Conservation (phyloP, 1,139 yeast genomes). For the Protomyces arabidopsidicola region DNA sequence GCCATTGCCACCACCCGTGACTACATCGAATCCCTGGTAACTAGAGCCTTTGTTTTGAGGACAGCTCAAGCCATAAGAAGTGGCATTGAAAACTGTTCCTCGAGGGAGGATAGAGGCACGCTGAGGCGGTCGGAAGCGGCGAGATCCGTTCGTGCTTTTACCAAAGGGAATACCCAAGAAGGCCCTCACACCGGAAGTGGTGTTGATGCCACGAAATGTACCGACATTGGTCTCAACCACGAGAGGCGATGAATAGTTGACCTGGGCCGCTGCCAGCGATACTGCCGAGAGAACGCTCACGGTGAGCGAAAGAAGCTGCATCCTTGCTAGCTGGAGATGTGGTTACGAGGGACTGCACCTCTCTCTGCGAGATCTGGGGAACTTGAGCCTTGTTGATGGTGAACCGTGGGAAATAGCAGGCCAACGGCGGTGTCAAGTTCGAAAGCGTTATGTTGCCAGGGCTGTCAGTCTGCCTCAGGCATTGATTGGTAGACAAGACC, state of each 20-base stretch:
- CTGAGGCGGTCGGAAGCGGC: slow-evolving; percentile 18
- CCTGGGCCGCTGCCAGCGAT: background rate
- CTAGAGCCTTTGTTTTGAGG: slow-evolving; percentile 18
- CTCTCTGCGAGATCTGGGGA: too few relatives aligned
- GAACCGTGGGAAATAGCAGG: too few relatives aligned
- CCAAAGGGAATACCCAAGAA: slow-evolving; percentile 22
- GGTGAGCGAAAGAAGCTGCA: background rate
- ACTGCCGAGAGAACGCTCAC: background rate
- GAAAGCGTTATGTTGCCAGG: too few relatives aligned
- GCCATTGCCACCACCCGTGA: slow-evolving; percentile 10
- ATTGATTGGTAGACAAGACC: too few relatives aligned
- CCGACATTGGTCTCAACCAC: slow-evolving; percentile 17
- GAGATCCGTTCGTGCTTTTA: slow-evolving; percentile 11
- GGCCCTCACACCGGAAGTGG: slow-evolving; percentile 3
- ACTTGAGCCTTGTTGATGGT: too few relatives aligned
- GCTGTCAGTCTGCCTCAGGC: too few relatives aligned
- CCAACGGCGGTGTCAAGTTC: too few relatives aligned
- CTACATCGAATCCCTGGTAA: slow-evolving; percentile 12
- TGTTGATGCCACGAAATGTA: slow-evolving; percentile 3
- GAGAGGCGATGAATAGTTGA: background rate
- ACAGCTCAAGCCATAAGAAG: slow-evolving; percentile 15
- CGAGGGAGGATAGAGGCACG: slow-evolving; percentile 5
- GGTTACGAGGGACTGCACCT: too few relatives aligned
- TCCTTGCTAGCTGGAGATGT: background rate
- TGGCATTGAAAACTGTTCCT: slow-evolving; percentile 6